These are phyloP conservation scores for Solanum clarkiae DNA, from an alignment of 257 asterid genomes.

Conservation along the genomic window DNA sequence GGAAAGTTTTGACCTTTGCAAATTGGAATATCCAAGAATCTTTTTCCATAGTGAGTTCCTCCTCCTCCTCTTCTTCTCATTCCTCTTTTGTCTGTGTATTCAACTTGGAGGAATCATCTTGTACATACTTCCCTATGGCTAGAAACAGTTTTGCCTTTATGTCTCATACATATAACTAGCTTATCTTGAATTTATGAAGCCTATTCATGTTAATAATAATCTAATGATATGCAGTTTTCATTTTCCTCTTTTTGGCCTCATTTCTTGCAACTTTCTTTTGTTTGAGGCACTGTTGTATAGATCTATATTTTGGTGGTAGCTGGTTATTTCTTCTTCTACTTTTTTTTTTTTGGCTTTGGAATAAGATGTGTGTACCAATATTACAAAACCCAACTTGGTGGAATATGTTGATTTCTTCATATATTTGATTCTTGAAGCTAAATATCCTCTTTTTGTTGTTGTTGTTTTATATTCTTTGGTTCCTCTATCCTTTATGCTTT, in stretches of 20 bases:
- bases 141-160: background rate
- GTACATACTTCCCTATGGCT: background rate
- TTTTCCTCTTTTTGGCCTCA: background rate
- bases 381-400: slow-evolving; percentile 19
- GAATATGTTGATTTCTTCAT: slow-evolving; percentile 13
- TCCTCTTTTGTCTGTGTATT: slow-evolving; percentile 6
- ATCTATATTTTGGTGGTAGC: background rate
- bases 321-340: background rate
- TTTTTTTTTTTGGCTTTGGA: background rate
- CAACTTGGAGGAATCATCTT: slow-evolving; percentile 9
- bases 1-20: background rate
- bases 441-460: slow-evolving; percentile 11
- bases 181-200: background rate
- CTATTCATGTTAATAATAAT: background rate
- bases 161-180: background rate
- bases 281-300: slow-evolving; percentile 3
- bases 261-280: background rate
- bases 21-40: slow-evolving; percentile 76
- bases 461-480: background rate
- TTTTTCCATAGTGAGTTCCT: slow-evolving; percentile 26
- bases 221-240: background rate
- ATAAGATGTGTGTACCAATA: background rate
- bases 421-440: slow-evolving; percentile 9
- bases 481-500: background rate
- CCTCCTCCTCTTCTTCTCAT: background rate